These are phyloP conservation scores for Wickerhamiella qilinensis DNA, from an alignment of 805 yeast genomes.

Conservation along the genomic window DNA sequence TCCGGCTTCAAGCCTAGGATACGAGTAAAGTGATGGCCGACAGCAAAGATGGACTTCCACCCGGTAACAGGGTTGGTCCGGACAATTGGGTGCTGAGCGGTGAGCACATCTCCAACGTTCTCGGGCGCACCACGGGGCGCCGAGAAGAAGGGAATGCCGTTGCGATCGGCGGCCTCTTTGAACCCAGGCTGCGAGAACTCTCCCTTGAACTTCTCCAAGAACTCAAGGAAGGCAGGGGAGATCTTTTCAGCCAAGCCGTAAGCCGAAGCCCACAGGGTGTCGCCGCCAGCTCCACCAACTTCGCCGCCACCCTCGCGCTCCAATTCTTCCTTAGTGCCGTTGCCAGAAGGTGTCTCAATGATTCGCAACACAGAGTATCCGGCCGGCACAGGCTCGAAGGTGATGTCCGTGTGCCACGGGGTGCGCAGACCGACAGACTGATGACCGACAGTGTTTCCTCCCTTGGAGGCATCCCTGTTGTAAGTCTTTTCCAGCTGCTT, in stretches of 20 bases:
- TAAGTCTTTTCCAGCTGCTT: background rate
- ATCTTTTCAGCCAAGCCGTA: slow-evolving; percentile 38
- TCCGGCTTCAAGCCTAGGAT: slow-evolving; percentile 37
- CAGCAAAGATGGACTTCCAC: slow-evolving; percentile 40
- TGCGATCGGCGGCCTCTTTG: background rate
- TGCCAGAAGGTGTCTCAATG: slow-evolving; percentile 32
- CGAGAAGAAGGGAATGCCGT: slow-evolving; percentile 7
- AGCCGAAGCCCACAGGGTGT: slow-evolving; percentile 41
- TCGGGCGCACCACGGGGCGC: slow-evolving; percentile 19
- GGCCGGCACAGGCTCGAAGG: slow-evolving; percentile 41
- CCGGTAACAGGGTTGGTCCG: slow-evolving; percentile 55
- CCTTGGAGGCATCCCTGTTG: background rate
- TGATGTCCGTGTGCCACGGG: slow-evolving; percentile 38
- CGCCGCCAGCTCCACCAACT: slow-evolving; percentile 27
- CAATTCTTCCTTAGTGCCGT: slow-evolving; percentile 20
- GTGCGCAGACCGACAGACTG: slow-evolving; percentile 17
- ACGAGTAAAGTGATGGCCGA: slow-evolving; percentile 33
- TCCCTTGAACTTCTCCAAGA: slow-evolving; percentile 26
- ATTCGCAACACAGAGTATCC: slow-evolving; percentile 36
- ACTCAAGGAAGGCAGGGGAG: slow-evolving; percentile 32
- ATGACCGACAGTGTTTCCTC: slow-evolving; percentile 7
- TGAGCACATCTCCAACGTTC: slow-evolving; percentile 16
- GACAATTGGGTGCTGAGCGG: slow-evolving; percentile 35
- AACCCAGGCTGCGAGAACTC: slow-evolving; percentile 5
- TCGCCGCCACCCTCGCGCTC: slow-evolving; percentile 6